These are phyloP conservation scores for Setomelanomma holmii DNA, from an alignment of 2,329 filamentous ascomycete species.

Conservation along the genomic window DNA sequence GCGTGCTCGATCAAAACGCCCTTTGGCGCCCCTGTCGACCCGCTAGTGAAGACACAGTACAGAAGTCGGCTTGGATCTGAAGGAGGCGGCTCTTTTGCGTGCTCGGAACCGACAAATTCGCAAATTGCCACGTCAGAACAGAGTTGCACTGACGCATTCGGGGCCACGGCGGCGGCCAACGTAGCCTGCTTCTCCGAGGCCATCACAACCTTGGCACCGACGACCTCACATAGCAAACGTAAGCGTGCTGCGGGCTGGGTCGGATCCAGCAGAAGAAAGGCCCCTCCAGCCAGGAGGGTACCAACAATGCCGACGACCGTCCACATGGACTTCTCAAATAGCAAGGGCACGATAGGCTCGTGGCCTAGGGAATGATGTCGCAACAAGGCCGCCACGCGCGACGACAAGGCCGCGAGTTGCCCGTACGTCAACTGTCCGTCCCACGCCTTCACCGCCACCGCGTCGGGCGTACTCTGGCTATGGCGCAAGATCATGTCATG, in stretches of 20 bases:
- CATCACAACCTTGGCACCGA: constrained; percentile 15
- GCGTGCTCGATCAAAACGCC: constrained; percentile 67
- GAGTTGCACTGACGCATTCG: background rate
- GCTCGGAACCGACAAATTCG: background rate
- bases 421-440: constrained; percentile 34
- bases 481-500: constrained; percentile 10
- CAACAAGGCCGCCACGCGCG: background rate
- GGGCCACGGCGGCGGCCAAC: background rate
- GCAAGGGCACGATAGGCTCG: constrained; percentile 30
- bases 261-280: constrained; percentile 31
- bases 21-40: constrained; percentile 52
- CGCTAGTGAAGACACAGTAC: constrained; percentile 60
- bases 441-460: constrained; percentile 39
- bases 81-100: background rate
- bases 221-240: constrained; percentile 19
- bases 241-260: constrained; percentile 31
- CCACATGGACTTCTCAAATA: constrained; percentile 45
- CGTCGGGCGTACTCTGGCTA: constrained; percentile 21
- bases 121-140: background rate
- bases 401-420: constrained; percentile 26
- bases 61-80: background rate
- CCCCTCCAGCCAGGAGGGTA: constrained; percentile 42
- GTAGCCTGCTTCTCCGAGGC: background rate
- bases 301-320: constrained; percentile 40
- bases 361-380: constrained; percentile 7